Evolutionary conservation across 1,139 yeast genomes (phyloP).

Genomic region (Kodamaea alishanica): DNA sequence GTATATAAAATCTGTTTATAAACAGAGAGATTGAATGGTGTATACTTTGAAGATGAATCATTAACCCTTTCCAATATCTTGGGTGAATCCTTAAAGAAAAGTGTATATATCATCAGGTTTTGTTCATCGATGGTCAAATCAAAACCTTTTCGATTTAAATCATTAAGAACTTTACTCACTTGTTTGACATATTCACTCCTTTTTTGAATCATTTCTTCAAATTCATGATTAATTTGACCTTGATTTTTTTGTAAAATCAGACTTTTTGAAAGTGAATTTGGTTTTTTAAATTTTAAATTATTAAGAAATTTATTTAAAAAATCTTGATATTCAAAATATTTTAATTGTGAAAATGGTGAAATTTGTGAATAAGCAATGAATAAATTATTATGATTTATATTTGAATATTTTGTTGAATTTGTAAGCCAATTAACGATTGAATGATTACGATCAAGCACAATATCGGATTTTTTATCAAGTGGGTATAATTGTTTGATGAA

Average conservation of each 20-base stretch:
- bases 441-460: neutral
- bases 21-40: slow-evolving; percentile 19
- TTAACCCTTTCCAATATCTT: slow-evolving; percentile 17
- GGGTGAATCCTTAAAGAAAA: slow-evolving; percentile 30
- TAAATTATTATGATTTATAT: slow-evolving; percentile 26
- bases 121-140: slow-evolving; percentile 33
- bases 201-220: slow-evolving; percentile 18
- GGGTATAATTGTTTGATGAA: slow-evolving; percentile 40
- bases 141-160: slow-evolving; percentile 22
- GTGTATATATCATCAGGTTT: slow-evolving; percentile 25
- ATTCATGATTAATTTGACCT: slow-evolving; percentile 6
- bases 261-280: slow-evolving; percentile 18
- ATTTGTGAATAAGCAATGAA: slow-evolving; percentile 26
- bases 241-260: slow-evolving; percentile 5
- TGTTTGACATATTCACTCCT: slow-evolving; percentile 20
- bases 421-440: slow-evolving; percentile 8
- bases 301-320: slow-evolving; percentile 28
- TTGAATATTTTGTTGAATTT: slow-evolving; percentile 4
- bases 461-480: slow-evolving; percentile 2
- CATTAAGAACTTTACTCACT: slow-evolving; percentile 25
- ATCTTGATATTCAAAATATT: slow-evolving; percentile 35
- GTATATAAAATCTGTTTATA: slow-evolving; percentile 16
- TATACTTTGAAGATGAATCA: slow-evolving; percentile 3
- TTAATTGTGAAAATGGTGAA: slow-evolving; percentile 35
- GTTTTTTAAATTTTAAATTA: slow-evolving; percentile 21